These are phyloP conservation scores for Jamesozyma piceae DNA, from an alignment of 805 yeast species.

Conservation along the genomic window DNA sequence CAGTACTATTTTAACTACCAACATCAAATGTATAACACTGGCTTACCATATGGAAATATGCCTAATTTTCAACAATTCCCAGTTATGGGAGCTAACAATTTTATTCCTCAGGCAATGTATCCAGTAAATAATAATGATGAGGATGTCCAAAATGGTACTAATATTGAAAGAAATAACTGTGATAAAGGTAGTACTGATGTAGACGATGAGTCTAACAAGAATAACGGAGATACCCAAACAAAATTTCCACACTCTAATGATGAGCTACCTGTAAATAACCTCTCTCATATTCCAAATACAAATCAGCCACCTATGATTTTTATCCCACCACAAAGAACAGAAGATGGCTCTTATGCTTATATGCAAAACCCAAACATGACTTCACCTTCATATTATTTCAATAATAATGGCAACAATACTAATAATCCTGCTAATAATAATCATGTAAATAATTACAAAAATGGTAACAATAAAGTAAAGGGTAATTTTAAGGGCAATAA, in stretches of 20 bases:
- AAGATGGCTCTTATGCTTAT: slow-evolving; percentile 2
- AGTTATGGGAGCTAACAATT: slow-evolving; percentile 3
- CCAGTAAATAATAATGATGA: slow-evolving; percentile 4
- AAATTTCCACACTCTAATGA: neutral
- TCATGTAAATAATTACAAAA: slow-evolving; percentile 6
- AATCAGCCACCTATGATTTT: slow-evolving; percentile 4
- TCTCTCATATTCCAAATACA: slow-evolving; percentile 2
- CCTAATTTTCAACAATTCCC: slow-evolving; percentile 6
- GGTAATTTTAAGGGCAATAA: slow-evolving; percentile 5
- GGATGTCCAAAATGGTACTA: neutral
- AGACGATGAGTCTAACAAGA: slow-evolving; percentile 1
- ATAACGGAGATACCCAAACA: neutral
- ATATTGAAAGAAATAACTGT: neutral
- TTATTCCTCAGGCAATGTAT: slow-evolving; percentile 7
- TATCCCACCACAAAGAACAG: slow-evolving; percentile 4
- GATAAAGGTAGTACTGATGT: slow-evolving; percentile 1
- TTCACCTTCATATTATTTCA: neutral
- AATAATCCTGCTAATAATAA: too few species aligned
- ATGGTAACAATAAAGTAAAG: slow-evolving; percentile 5
- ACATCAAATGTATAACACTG: slow-evolving; percentile 8
- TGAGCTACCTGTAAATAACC: slow-evolving; percentile 7
- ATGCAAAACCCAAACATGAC: slow-evolving; percentile 1
- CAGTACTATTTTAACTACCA: slow-evolving; percentile 5
- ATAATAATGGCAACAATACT: neutral
- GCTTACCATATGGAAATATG: slow-evolving; percentile 4